A percentile compares a stretch with the other conserved stretches of the same genome.
Conservation (phyloP, 2,329 filamentous ascomycete genomes). For the Alternaria angustiovoidea region DNA sequence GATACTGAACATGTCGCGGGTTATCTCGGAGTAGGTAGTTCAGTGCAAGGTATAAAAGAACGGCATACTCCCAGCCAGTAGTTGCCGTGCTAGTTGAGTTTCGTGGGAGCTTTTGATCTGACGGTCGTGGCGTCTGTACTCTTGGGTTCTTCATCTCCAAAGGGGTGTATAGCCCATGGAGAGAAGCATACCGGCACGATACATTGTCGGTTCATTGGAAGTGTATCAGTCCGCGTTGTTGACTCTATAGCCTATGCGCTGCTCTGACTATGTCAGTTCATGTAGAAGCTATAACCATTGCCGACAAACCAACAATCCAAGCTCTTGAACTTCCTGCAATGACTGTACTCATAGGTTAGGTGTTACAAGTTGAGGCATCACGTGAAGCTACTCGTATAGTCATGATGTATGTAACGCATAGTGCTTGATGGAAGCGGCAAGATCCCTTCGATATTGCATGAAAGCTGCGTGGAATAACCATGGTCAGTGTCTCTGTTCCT, state of each 20-base stretch:
- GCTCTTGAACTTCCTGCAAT: background rate
- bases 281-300: background rate
- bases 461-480: background rate
- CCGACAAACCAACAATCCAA: constrained; percentile 5
- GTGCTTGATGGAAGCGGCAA: background rate
- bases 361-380: background rate
- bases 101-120: background rate
- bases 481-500: background rate
- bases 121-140: background rate
- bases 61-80: constrained; percentile 8
- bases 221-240: background rate
- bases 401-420: background rate
- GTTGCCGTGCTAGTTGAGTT: constrained; percentile 10
- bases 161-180: background rate
- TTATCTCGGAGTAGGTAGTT: constrained; percentile 17
- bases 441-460: background rate
- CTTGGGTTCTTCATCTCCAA: constrained; percentile 4
- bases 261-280: constrained; percentile 8
- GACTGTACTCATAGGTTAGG: background rate
- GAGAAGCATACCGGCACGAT: background rate
- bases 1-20: constrained; percentile 15
- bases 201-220: constrained; percentile 1
- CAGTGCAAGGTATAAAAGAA: constrained; percentile 18
- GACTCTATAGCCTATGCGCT: constrained; percentile 8
- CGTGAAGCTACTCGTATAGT: background rate